These are phyloP conservation scores for Sporothrix dimorphospora DNA, from an alignment of 2,329 filamentous ascomycete species.

Conservation along the genomic window DNA sequence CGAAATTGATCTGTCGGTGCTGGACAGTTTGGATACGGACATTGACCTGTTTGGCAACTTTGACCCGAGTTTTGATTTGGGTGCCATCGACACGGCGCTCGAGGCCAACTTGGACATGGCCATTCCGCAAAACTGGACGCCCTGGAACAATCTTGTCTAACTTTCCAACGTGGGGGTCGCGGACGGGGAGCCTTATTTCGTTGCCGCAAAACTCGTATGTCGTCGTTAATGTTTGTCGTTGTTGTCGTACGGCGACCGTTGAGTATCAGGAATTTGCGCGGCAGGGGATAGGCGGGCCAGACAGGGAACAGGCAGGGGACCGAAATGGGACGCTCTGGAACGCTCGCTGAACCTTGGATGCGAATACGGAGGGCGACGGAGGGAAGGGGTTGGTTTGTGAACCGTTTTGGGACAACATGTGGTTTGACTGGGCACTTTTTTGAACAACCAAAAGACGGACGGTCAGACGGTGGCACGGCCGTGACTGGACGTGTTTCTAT, in stretches of 20 bases:
- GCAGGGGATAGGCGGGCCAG: not conserved
- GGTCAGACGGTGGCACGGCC: not conserved
- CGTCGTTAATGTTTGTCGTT: not conserved
- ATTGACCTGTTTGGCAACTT: conserved; percentile 60
- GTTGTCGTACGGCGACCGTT: not conserved
- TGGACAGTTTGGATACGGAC: conserved; percentile 48
- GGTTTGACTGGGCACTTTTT: not conserved
- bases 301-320: not conserved
- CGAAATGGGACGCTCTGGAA: not conserved
- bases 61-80: conserved; percentile 58
- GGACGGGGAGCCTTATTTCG: not conserved
- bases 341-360: not conserved
- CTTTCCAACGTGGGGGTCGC: not conserved
- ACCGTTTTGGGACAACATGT: not conserved
- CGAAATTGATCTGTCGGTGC: conserved; percentile 36
- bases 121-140: conserved; percentile 54
- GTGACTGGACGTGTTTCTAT: not conserved
- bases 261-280: not conserved
- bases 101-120: conserved; percentile 60
- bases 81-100: conserved; percentile 57
- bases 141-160: conserved; percentile 32
- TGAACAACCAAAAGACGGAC: not conserved
- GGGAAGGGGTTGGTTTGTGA: not conserved
- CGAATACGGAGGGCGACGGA: not conserved
- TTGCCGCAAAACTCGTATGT: not conserved